phyloP scores from a whole-genome alignment of 257 asterid species.

The Cruciata laevipes region DNA sequence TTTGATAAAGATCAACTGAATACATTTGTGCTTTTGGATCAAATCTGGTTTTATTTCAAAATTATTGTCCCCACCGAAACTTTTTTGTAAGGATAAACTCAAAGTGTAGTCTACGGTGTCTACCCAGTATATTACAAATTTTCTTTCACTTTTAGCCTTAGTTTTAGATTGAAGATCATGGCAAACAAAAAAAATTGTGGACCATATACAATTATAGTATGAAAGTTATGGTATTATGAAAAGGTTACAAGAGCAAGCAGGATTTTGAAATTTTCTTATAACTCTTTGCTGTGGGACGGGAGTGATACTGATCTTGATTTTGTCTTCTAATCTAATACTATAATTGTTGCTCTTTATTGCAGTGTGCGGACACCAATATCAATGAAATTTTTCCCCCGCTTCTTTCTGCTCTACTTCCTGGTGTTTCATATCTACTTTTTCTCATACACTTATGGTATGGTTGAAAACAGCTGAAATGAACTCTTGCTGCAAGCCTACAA shows the following conservation, averaged over 20 bases:
- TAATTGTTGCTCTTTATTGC: slow-evolving; percentile 33
- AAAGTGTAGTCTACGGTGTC: background rate
- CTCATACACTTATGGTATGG: slow-evolving; percentile 86
- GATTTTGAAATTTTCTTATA: background rate
- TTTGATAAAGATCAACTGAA: too few relatives aligned
- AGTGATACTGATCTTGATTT: background rate
- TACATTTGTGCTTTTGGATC: too few relatives aligned
- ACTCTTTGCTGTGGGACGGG: background rate
- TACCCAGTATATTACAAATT: too few relatives aligned
- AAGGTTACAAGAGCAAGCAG: background rate
- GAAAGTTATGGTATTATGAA: background rate
- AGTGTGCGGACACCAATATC: slow-evolving; percentile 99
- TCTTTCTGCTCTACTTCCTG: slow-evolving; percentile 92
- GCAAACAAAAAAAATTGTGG: background rate
- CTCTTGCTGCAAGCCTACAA: background rate
- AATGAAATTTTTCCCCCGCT: slow-evolving; percentile 99
- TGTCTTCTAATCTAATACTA: background rate
- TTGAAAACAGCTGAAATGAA: slow-evolving; percentile 1
- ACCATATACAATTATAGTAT: background rate
- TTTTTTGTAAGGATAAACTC: background rate
- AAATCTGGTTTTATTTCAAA: background rate
- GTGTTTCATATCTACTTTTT: slow-evolving; percentile 95
- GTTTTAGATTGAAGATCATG: too few relatives aligned
- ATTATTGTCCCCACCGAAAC: background rate
- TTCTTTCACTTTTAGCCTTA: background rate